Evolutionary conservation across 371 early-diverging fungal species (phyloP), one percentile per base, ranked within the genome.

Genomic region (Capillidium rhysosporum): DNA sequence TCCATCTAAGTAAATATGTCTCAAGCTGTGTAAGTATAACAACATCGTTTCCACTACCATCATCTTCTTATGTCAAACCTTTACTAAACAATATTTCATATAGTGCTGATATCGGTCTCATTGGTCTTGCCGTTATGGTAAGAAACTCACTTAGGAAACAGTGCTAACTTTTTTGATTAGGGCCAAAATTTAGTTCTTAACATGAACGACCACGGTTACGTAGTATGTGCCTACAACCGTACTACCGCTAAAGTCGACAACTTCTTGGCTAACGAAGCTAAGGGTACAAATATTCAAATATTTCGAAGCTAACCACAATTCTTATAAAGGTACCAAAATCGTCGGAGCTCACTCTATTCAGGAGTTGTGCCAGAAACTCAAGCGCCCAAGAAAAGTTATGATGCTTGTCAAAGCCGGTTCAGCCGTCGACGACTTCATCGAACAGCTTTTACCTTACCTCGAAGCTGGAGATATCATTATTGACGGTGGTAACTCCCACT

Each of bases 71-170:
- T 7, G 4, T 34, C 12, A 34, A 4, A n/a, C 7, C 4, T 34
- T 7, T 38, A 31, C 10, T 31, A 29, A 45, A 23, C 25, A 14
- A 31, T 44, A 31, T 40, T 54, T 49, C 8, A 16, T 53, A 46
- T 65, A 88, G 89, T 70, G 94, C 89, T 76, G 97, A 98, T 71
- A 88, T 99, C 64, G 98, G 98, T 68, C 84, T 99, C 62, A 94
- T 98, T 66, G 99, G 99, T 65, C 76, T 99, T 69, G 99, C 98
- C 68, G 96, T 96, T 64, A 98, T 98, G 98, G 92, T 92, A 79
- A 58, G 67, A 59, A 1, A 23, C 7, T 34, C 21, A 16, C 8
- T 14, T 48, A n/a, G 44, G 55, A 21, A 29, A 47, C 12, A 2
- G 18, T 20, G 14, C 12, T 20, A 40, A 20, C 8, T 40, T 25